Evolutionary conservation across 768 basidiomycete species (phyloP).

Genomic region (Hericium coralloides): DNA sequence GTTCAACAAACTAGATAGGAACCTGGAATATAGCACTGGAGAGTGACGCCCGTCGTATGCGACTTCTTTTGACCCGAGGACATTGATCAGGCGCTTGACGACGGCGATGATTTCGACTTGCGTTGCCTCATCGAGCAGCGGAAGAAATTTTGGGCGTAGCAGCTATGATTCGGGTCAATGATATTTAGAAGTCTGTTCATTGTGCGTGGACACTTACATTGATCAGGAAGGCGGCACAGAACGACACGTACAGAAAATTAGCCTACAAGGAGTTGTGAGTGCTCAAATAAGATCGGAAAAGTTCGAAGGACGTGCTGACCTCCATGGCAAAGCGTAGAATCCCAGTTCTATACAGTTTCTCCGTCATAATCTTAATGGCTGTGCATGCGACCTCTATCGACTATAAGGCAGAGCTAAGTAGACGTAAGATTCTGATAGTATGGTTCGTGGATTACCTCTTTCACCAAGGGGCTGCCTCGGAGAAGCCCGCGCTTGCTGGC

Average conservation of each 20-base stretch:
- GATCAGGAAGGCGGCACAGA: neutral
- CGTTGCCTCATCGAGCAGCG: constrained; percentile 19
- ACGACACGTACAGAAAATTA: neutral
- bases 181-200: neutral
- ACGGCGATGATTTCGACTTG: constrained; percentile 33
- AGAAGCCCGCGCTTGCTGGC: constrained; percentile 2
- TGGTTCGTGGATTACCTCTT: too few relatives aligned
- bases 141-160: constrained; percentile 17
- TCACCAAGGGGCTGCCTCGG: neutral
- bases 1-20: constrained; percentile 38
- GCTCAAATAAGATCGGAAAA: neutral
- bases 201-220: neutral
- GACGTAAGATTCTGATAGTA: neutral
- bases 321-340: constrained; percentile 11
- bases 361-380: constrained; percentile 2
- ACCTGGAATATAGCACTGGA: constrained; percentile 49
- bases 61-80: constrained; percentile 39
- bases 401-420: neutral
- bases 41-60: constrained; percentile 48
- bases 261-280: neutral
- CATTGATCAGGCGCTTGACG: constrained; percentile 35
- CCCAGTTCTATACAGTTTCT: constrained; percentile 3
- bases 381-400: constrained; percentile 6
- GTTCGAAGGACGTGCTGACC: neutral
- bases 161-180: constrained; percentile 25